Base-by-base conservation (phyloP, 192 early-diverging fungal species). In the Entomortierella chlamydospora region DNA sequence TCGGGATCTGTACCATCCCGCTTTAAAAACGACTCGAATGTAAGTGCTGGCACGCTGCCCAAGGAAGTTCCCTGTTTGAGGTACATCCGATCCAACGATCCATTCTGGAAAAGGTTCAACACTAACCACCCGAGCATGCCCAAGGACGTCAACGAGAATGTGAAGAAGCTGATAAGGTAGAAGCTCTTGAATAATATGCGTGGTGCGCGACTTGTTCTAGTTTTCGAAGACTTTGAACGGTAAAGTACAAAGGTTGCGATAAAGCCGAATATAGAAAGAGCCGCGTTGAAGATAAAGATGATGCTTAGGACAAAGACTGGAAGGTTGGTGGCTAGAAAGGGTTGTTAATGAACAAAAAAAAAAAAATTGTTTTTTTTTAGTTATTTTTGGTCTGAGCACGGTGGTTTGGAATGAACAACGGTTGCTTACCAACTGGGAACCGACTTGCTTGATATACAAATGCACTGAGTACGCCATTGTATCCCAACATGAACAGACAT, bases 391-490 rank as follows among this genome's bases (percentile, higher is more conserved):
- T n/a, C n/a, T n/a, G n/a, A n/a, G n/a, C n/a, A n/a, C n/a, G n/a
- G n/a, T n/a, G n/a, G n/a, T n/a, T n/a, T n/a, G n/a, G n/a, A n/a
- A n/a, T n/a, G n/a, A n/a, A n/a, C n/a, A n/a, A n/a, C n/a, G 17
- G 0, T 53, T 29, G 30, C 2, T 73, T 74, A 67, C 72, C 58
- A 17, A 22, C 43, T 5, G 64, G 51, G 57, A 55, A 74, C 2
- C 64, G 72, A 10, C 72, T 74, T 11, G 72, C 72, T 55, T 74
- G 63, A 39, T 67, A 67, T 49, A 74, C 58, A 33, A 74, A 31
- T n/a, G 31, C 51, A 15, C 64, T 29, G 18, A 74, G 64, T 29
- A 47, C 30, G 37, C 56, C 57, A 34, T 67, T 67, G 58, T 67
- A 67, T 12, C 33, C 28, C 7, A 74, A 37, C 57, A 45, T 61